Conservation (phyloP, 2,329 filamentous ascomycete genomes). For the Emericellopsis cladophorae region DNA sequence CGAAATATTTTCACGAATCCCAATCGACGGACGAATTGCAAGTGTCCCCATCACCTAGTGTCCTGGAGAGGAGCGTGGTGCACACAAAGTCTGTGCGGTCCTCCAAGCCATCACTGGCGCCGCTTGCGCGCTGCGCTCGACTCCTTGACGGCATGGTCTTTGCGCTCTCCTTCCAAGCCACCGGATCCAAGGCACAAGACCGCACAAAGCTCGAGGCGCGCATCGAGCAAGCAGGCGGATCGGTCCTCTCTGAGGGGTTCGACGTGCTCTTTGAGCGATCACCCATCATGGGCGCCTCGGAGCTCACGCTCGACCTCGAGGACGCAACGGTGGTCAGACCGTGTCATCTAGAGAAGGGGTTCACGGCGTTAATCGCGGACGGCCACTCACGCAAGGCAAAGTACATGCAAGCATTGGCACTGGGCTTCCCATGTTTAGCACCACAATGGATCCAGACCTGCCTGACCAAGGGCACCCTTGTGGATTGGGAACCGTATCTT, state of each 20-base stretch:
- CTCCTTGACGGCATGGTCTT: slow-evolving; percentile 79
- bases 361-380: slow-evolving; percentile 78
- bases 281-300: slow-evolving; percentile 18
- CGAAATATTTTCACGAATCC: slow-evolving; percentile 16
- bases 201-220: slow-evolving; percentile 37
- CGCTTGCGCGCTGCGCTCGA: slow-evolving; percentile 11
- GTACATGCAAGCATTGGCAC: slow-evolving; percentile 86
- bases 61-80: slow-evolving; percentile 23
- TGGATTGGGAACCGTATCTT: slow-evolving; percentile 72
- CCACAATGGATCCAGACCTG: slow-evolving; percentile 72
- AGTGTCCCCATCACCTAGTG: slow-evolving; percentile 21
- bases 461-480: slow-evolving; percentile 41
- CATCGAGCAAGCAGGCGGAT: slow-evolving; percentile 61
- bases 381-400: slow-evolving; percentile 77
- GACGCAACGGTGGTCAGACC: slow-evolving; percentile 37
- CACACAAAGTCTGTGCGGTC: slow-evolving; percentile 13
- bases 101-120: slow-evolving; percentile 13
- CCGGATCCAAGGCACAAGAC: slow-evolving; percentile 25
- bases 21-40: slow-evolving; percentile 36
- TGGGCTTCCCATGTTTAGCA: slow-evolving; percentile 78
- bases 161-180: slow-evolving; percentile 59
- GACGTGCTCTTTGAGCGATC: slow-evolving; percentile 59
- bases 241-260: slow-evolving; percentile 62
- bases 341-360: slow-evolving; percentile 46
- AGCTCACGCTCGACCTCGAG: slow-evolving; percentile 14